Conservation (phyloP, 495 filamentous ascomycete genomes). For the Hypoxylon rickii region DNA sequence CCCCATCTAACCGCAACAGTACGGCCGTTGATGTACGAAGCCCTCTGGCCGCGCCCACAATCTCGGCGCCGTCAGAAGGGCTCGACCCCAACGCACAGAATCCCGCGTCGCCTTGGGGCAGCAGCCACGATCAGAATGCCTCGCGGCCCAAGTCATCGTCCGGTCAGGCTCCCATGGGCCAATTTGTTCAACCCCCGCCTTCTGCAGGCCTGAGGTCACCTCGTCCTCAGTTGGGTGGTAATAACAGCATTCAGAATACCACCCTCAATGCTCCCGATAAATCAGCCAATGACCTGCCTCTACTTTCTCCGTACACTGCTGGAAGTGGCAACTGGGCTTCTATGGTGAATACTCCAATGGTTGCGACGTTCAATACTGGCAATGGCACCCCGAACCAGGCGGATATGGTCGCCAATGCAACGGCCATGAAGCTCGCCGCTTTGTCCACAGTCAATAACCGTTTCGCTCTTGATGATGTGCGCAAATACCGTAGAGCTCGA, state of each 20-base stretch:
- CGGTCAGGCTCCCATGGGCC: slow-evolving; percentile 90
- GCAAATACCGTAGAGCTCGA: slow-evolving; percentile 88
- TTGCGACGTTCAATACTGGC: slow-evolving; percentile 72
- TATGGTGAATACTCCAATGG: slow-evolving; percentile 97
- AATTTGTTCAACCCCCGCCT: slow-evolving; percentile 85
- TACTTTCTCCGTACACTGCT: slow-evolving; percentile 86
- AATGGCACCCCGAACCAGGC: slow-evolving; percentile 67
- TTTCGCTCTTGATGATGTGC: slow-evolving; percentile 93
- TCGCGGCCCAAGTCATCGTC: slow-evolving; percentile 88
- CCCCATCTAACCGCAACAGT: slow-evolving; percentile 93
- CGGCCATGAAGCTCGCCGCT: slow-evolving; percentile 97
- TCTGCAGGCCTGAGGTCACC: slow-evolving; percentile 84
- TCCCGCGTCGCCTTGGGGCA: slow-evolving; percentile 79
- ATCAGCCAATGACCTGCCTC: slow-evolving; percentile 66
- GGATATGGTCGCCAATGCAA: slow-evolving; percentile 98
- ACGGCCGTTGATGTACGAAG: slow-evolving; percentile 77
- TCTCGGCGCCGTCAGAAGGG: slow-evolving; percentile 64
- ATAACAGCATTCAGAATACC: slow-evolving; percentile 77
- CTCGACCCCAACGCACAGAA: slow-evolving; percentile 57
- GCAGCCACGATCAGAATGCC: slow-evolving; percentile 53
- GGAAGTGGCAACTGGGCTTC: slow-evolving; percentile 95
- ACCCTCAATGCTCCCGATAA: slow-evolving; percentile 77
- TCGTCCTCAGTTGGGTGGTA: slow-evolving; percentile 68
- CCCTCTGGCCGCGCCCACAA: slow-evolving; percentile 77
- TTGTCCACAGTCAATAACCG: slow-evolving; percentile 98